These are phyloP conservation scores for Moesziomyces aphidis DNA, from an alignment of 1,284 basidiomycete genomes.

Conservation along the genomic window DNA sequence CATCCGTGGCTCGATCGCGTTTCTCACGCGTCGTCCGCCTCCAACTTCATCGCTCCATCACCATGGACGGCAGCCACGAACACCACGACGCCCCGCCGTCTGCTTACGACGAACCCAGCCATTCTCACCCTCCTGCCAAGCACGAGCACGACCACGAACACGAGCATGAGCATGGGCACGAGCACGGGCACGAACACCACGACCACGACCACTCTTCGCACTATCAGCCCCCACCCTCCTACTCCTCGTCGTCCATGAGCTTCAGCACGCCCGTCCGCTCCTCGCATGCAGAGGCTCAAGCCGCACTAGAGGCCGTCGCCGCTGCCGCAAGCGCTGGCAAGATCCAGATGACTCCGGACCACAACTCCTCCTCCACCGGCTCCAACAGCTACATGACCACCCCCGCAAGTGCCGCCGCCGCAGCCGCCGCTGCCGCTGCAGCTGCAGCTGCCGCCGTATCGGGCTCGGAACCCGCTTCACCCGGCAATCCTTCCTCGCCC, in stretches of 20 bases:
- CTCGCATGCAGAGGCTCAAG: constrained; percentile 48
- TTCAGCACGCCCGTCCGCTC: constrained; percentile 39
- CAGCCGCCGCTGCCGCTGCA: constrained; percentile 37
- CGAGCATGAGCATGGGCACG: constrained; percentile 9
- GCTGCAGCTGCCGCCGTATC: constrained; percentile 21
- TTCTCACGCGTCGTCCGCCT: neutral
- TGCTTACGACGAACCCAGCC: constrained; percentile 25
- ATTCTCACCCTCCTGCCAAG: constrained; percentile 13
- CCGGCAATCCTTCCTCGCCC: constrained; percentile 30
- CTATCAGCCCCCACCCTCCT: constrained; percentile 29
- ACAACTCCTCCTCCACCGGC: constrained; percentile 27
- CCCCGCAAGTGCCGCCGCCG: constrained; percentile 30
- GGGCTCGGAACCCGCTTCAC: constrained; percentile 16
- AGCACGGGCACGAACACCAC: constrained; percentile 9
- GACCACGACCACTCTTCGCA: constrained; percentile 21
- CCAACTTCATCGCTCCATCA: neutral
- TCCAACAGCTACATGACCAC: constrained; percentile 31
- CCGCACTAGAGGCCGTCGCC: constrained; percentile 47
- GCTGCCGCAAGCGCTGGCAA: constrained; percentile 42
- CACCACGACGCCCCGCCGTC: constrained; percentile 18
- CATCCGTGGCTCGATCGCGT: too few species aligned
- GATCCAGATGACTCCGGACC: constrained; percentile 41
- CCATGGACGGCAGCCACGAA: constrained; percentile 16
- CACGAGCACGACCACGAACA: constrained; percentile 12
- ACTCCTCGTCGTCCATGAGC: constrained; percentile 22